Evolutionary conservation across 1,284 basidiomycete genomes (phyloP).

Genomic region (Hypsizygus ulmarius): DNA sequence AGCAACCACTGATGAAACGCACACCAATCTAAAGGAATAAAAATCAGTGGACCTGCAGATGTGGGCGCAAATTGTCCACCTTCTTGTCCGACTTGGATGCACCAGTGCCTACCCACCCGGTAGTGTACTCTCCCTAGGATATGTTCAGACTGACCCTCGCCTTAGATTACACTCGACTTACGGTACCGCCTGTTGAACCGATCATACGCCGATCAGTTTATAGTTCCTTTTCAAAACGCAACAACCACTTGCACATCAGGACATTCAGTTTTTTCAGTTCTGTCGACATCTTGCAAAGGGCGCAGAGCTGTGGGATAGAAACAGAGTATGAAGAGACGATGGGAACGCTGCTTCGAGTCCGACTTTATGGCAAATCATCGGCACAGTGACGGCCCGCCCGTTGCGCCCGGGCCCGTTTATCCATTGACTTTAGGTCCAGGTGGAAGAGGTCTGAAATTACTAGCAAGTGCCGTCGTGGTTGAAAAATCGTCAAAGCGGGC

Average conservation of each 20-base stretch:
- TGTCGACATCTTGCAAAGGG: constrained; percentile 9
- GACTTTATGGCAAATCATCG: constrained; percentile 3
- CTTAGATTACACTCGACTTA: constrained; percentile 28
- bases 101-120: constrained; percentile 88
- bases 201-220: constrained; percentile 1
- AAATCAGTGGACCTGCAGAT: constrained; percentile 3
- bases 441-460: background rate
- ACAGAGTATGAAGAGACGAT: background rate
- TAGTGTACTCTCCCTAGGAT: constrained; percentile 83
- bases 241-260: constrained; percentile 65
- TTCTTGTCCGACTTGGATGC: constrained; percentile 94
- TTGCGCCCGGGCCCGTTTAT: background rate
- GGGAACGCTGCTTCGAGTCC: background rate
- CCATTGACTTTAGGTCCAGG: constrained; percentile 10
- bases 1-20: constrained; percentile 25
- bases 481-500: no score
- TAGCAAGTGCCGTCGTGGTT: no score
- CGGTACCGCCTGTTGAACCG: constrained; percentile 56
- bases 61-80: constrained; percentile 32
- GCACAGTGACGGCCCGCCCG: constrained; percentile 10
- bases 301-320: background rate
- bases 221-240: background rate
- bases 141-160: constrained; percentile 1
- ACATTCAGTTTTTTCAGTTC: constrained; percentile 52
- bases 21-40: constrained; percentile 59